phyloP scores from a whole-genome alignment of 306 rosid genomes.

The Rosa chinensis region DNA sequence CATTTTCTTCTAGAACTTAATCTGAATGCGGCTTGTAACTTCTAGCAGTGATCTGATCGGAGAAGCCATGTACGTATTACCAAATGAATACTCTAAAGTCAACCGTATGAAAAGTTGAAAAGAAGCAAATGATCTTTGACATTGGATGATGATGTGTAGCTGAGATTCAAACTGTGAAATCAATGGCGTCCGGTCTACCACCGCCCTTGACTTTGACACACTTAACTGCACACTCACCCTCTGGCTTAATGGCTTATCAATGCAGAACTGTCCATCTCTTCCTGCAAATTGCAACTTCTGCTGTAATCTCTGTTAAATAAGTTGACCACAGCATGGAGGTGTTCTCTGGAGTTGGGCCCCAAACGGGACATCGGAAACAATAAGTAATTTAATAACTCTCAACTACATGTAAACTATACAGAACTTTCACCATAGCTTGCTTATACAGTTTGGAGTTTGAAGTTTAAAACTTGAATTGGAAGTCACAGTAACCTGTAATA shows the following conservation, averaged over 20 bases:
- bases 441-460: background rate
- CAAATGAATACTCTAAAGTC: background rate
- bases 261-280: background rate
- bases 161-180: background rate
- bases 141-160: background rate
- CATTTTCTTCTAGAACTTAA: background rate
- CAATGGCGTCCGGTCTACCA: slow-evolving; percentile 1
- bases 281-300: slow-evolving; percentile 2
- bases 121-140: background rate
- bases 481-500: background rate
- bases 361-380: too few species aligned
- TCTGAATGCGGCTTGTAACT: slow-evolving; percentile 11
- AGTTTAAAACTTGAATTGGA: background rate
- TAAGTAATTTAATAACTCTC: too few species aligned
- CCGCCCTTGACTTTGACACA: slow-evolving; percentile 2
- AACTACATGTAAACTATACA: too few species aligned
- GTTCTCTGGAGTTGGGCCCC: too few species aligned
- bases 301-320: background rate
- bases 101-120: background rate
- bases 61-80: background rate
- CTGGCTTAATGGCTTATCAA: slow-evolving; percentile 9
- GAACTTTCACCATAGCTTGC: too few species aligned
- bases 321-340: background rate
- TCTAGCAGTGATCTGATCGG: background rate
- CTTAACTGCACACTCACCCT: slow-evolving; percentile 1